phyloP scores from a whole-genome alignment of 2,329 filamentous ascomycete genomes.

The Aureobasidium zeae region DNA sequence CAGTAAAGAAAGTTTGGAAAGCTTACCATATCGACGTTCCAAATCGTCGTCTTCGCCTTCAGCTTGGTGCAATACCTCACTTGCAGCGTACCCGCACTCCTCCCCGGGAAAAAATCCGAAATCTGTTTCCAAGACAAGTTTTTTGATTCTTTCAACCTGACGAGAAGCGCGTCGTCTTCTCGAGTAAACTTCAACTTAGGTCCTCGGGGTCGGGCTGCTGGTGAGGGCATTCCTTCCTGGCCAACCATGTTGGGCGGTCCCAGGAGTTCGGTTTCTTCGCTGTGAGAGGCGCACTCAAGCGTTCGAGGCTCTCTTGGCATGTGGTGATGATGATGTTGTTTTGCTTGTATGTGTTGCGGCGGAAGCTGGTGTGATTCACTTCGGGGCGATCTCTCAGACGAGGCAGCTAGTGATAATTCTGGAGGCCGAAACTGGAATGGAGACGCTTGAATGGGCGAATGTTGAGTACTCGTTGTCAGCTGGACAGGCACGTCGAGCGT shows the following conservation, averaged over 20 bases:
- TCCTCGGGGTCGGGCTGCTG: constrained; percentile 69
- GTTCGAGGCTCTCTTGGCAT: constrained; percentile 65
- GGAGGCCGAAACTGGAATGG: constrained; percentile 8
- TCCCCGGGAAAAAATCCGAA: constrained; percentile 86
- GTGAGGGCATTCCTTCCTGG: constrained; percentile 75
- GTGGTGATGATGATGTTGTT: constrained; percentile 70
- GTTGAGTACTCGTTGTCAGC: background rate
- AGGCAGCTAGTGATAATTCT: background rate
- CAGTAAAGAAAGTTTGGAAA: no score
- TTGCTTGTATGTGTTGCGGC: background rate
- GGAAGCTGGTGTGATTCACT: background rate
- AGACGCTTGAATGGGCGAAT: background rate
- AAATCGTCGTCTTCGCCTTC: constrained; percentile 86
- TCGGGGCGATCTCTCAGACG: background rate
- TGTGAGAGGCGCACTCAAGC: constrained; percentile 51
- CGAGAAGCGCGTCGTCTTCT: constrained; percentile 78
- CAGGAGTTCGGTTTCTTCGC: constrained; percentile 33
- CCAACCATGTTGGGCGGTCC: constrained; percentile 78
- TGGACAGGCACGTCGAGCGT: background rate
- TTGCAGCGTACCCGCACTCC: constrained; percentile 82
- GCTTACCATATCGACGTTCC: constrained; percentile 89
- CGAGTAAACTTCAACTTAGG: constrained; percentile 91
- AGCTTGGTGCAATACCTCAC: constrained; percentile 92
- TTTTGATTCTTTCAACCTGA: constrained; percentile 89
- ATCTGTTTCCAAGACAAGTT: constrained; percentile 97